phyloP scores from a whole-genome alignment of 495 filamentous ascomycete species.

The Hyaloscypha bicolor region DNA sequence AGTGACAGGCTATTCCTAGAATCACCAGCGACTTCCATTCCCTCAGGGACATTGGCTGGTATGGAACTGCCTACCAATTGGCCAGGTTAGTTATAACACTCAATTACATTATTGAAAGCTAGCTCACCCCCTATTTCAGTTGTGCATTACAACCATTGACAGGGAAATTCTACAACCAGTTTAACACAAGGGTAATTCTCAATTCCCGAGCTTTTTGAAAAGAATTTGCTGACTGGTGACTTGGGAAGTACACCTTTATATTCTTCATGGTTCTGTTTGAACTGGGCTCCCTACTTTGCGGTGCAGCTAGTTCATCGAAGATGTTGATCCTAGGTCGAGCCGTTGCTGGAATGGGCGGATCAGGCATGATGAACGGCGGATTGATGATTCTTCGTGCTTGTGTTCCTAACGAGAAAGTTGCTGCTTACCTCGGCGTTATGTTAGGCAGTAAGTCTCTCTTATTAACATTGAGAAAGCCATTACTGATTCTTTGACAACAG shows the following conservation, averaged over 20 bases:
- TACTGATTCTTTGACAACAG: not conserved
- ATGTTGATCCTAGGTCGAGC: slow-evolving; percentile 59
- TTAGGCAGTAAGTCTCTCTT: slow-evolving; percentile 16
- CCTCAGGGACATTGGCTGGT: slow-evolving; percentile 51
- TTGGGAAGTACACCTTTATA: slow-evolving; percentile 44
- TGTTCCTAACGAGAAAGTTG: slow-evolving; percentile 50
- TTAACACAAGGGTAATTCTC: slow-evolving; percentile 41
- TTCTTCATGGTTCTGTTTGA: slow-evolving; percentile 49
- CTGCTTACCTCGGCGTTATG: slow-evolving; percentile 20
- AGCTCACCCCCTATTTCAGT: slow-evolving; percentile 26
- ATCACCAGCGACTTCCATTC: slow-evolving; percentile 48
- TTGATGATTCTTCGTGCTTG: slow-evolving; percentile 52
- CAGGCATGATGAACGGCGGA: slow-evolving; percentile 53
- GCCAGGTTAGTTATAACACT: slow-evolving; percentile 34
- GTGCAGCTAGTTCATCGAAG: slow-evolving; percentile 47
- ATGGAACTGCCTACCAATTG: slow-evolving; percentile 48
- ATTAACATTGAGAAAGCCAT: not conserved
- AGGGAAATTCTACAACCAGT: slow-evolving; percentile 50
- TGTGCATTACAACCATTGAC: slow-evolving; percentile 46
- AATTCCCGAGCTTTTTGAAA: not conserved
- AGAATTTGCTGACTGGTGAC: not conserved
- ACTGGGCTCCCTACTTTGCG: slow-evolving; percentile 57
- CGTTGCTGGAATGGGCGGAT: slow-evolving; percentile 52
- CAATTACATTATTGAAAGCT: slow-evolving; percentile 31
- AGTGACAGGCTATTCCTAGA: slow-evolving; percentile 38